Base-by-base conservation (phyloP, 257 asterid genomes). In the Forsythia suspensa region DNA sequence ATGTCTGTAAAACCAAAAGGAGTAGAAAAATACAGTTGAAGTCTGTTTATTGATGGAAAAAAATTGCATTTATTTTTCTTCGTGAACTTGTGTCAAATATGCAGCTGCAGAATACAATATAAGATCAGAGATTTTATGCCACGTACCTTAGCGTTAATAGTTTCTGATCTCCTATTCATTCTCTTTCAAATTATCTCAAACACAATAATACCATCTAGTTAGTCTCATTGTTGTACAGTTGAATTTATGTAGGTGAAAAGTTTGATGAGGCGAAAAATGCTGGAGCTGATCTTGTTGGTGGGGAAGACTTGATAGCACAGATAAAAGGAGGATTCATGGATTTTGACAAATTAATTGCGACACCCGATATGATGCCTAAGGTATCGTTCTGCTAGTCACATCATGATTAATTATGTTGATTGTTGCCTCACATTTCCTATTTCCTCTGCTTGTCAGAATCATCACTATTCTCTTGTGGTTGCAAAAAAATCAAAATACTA, bases 331-430 rank as follows among this genome's bases (percentile, higher is more conserved):
- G 99, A 71, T 91, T 91, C 84, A 93, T 93, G 99, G 97, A 91
- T 69, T 95, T 95, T 68, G 98, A 95, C 86, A 95, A 93, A 85
- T 85, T 95, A 78, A 92, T 95, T 86, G 99, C 99, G 16, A 95
- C 99, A 41, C 97, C 99, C 18, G 98, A 95, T 87, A 95, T 93
- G 99, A 95, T 95, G 99, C 96, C 98, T 74, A 95, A 95, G 98
- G 98, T 95, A 74, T 42, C 66, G 29, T 77, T 82, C 36, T 67
- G 73, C 55, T 51, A 48, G 40, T 42, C 74, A 76, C 66, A 2
- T 42, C 70, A 36, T 77, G 44, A 59, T 48, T 44, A 43, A 18
- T 74, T 37, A 21, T 36, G 13, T 66, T 4, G 40, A 76, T 15
- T 75, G 78, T 39, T 44, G 8, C 8, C 10, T 66, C 24, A 24